A percentile compares a stretch with the other conserved stretches of the same genome.
These are phyloP conservation scores for Shiraia bambusicola DNA, from an alignment of 2,329 filamentous ascomycete genomes.

Conservation along the genomic window DNA sequence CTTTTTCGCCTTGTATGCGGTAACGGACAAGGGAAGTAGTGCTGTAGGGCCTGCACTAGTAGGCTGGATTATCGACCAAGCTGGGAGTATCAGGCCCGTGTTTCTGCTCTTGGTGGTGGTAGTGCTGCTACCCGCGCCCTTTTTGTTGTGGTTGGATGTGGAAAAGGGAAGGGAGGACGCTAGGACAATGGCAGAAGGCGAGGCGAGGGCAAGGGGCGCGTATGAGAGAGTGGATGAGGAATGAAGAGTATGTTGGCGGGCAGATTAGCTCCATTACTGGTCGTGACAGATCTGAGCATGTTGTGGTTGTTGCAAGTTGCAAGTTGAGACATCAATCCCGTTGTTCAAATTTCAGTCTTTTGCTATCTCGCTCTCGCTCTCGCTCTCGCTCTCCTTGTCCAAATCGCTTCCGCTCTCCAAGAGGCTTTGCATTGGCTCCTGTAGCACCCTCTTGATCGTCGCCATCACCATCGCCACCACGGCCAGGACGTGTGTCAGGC, in stretches of 20 bases:
- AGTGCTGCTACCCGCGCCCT: constrained; percentile 73
- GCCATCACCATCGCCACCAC: constrained; percentile 38
- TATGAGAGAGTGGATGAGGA: constrained; percentile 23
- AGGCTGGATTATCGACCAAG: constrained; percentile 76
- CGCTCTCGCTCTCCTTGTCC: constrained; percentile 41
- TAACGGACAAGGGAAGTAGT: constrained; percentile 92
- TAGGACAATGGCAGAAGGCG: constrained; percentile 22
- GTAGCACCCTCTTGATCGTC: constrained; percentile 53
- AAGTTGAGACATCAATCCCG: constrained; percentile 12
- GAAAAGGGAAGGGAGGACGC: constrained; percentile 53
- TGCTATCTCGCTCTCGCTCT: constrained; percentile 47
- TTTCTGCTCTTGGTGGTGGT: constrained; percentile 83
- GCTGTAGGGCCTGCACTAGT: constrained; percentile 90
- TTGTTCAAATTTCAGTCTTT: constrained; percentile 47
- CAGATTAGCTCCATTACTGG: neutral
- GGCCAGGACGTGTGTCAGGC: constrained; percentile 57
- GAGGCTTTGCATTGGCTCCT: constrained; percentile 70
- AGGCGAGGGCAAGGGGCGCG: constrained; percentile 13
- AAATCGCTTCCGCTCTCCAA: constrained; percentile 62
- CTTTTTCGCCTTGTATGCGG: constrained; percentile 91
- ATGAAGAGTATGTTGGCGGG: neutral
- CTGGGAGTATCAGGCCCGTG: constrained; percentile 54
- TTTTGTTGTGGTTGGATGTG: constrained; percentile 79
- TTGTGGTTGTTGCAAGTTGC: too few species aligned
- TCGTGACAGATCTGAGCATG: neutral